These are phyloP conservation scores for Phaeosphaeria sp. DNA, from an alignment of 2,329 filamentous ascomycete species.

Conservation along the genomic window DNA sequence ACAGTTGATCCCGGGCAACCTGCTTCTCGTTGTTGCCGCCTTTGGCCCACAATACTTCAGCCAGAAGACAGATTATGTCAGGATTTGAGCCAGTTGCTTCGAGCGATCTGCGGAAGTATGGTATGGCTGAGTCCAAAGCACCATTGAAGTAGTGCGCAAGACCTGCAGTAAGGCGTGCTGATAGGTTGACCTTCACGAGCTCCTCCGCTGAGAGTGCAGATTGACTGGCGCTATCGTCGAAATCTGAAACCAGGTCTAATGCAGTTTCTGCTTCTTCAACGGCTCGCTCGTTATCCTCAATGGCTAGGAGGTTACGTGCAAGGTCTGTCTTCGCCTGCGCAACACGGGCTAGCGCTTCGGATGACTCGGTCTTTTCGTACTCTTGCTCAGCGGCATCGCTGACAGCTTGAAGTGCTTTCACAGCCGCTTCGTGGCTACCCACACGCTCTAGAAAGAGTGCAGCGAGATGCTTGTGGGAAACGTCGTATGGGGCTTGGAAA, in stretches of 20 bases:
- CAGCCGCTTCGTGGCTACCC: slow-evolving; percentile 69
- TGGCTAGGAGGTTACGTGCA: slow-evolving; percentile 80
- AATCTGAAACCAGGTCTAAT: slow-evolving; percentile 77
- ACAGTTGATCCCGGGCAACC: slow-evolving; percentile 79
- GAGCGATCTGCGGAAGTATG: slow-evolving; percentile 80
- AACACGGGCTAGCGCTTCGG: slow-evolving; percentile 74
- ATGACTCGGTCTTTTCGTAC: slow-evolving; percentile 83
- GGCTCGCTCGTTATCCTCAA: slow-evolving; percentile 69
- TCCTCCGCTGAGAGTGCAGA: slow-evolving; percentile 67
- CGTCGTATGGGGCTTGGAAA: slow-evolving; percentile 71
- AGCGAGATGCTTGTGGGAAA: slow-evolving; percentile 77
- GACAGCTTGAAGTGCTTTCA: slow-evolving; percentile 68
- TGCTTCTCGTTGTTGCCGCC: slow-evolving; percentile 75
- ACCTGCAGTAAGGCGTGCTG: slow-evolving; percentile 84
- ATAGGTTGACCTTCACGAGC: slow-evolving; percentile 75
- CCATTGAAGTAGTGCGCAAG: slow-evolving; percentile 78
- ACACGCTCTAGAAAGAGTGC: slow-evolving; percentile 84
- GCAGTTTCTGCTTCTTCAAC: slow-evolving; percentile 82
- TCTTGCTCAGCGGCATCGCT: slow-evolving; percentile 76
- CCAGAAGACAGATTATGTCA: slow-evolving; percentile 84
- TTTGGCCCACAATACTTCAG: slow-evolving; percentile 92
- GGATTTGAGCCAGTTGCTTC: slow-evolving; percentile 77
- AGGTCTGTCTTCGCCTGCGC: slow-evolving; percentile 86
- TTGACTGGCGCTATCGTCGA: slow-evolving; percentile 54
- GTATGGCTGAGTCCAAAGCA: slow-evolving; percentile 72